Conservation (phyloP, 108 stramenopile species). For the Cyclotella baltica region DNA sequence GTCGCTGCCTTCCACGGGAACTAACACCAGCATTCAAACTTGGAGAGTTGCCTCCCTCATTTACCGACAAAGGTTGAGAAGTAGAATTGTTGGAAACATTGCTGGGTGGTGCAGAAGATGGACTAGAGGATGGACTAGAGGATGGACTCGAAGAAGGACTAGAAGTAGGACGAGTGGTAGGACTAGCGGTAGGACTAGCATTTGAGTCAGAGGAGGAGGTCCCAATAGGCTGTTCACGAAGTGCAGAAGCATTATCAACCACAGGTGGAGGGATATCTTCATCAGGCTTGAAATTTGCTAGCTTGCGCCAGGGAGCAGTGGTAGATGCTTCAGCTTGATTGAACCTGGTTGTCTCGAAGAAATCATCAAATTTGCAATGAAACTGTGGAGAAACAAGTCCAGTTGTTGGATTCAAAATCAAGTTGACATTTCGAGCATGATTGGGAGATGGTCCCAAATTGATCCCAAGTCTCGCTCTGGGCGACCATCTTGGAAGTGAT, state of each 20-base stretch:
- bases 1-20: not conserved
- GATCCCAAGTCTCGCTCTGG: conserved; percentile 38
- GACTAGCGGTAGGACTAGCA: not conserved
- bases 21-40: not conserved
- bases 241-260: not conserved
- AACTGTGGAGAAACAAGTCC: no score
- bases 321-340: not conserved
- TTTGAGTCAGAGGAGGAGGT: not conserved
- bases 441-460: conserved; percentile 49
- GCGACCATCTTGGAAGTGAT: conserved; percentile 49
- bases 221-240: not conserved
- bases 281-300: not conserved
- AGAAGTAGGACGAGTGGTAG: not conserved
- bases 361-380: conserved; percentile 40
- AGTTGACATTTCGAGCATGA: no score
- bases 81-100: not conserved
- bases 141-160: not conserved
- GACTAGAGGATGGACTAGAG: not conserved
- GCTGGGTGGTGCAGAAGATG: not conserved
- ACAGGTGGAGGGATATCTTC: not conserved
- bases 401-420: conserved; percentile 38
- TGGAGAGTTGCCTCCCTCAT: not conserved
- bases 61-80: not conserved
- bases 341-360: conserved; percentile 41
- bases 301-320: not conserved